phyloP scores from a whole-genome alignment of 148 eudicot species.

The Limonium bicolor region DNA sequence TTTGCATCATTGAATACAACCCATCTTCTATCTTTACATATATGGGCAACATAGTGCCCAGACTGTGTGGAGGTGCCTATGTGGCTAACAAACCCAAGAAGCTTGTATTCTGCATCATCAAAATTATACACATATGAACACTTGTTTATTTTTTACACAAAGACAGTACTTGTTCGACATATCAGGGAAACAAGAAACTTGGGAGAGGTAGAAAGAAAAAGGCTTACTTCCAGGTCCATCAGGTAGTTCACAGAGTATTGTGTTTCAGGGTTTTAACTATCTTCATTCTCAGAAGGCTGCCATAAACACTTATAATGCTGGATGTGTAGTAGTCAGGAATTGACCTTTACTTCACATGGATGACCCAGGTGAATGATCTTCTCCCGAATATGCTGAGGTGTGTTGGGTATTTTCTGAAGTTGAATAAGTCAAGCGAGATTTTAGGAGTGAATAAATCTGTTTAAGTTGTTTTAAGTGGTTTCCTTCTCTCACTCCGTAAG shows the following conservation, averaged over 20 bases:
- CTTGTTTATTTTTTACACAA: too few species aligned
- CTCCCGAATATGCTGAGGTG: too few species aligned
- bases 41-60: conserved; percentile 91
- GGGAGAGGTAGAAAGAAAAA: conserved; percentile 7
- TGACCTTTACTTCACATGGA: conserved; percentile 87
- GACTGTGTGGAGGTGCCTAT: conserved; percentile 90
- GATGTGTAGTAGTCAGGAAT: conserved; percentile 89
- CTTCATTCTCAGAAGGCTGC: conserved; percentile 79
- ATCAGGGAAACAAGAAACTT: not conserved
- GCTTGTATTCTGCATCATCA: conserved; percentile 43
- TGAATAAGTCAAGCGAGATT: too few species aligned
- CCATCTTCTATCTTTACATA: conserved; percentile 75
- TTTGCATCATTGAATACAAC: conserved; percentile 78
- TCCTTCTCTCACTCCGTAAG: too few species aligned
- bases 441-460: too few species aligned
- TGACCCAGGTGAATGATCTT: too few species aligned
- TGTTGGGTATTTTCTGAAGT: too few species aligned
- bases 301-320: conserved; percentile 56
- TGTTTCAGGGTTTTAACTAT: conserved; percentile 60
- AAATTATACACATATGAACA: not conserved
- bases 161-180: too few species aligned
- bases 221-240: conserved; percentile 94
- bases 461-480: too few species aligned
- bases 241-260: conserved; percentile 57
- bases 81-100: conserved; percentile 78